Evolutionary conservation across 768 basidiomycete genomes (phyloP), one percentile per base, ranked within the genome.

Genomic region (Lactarius indigo): DNA sequence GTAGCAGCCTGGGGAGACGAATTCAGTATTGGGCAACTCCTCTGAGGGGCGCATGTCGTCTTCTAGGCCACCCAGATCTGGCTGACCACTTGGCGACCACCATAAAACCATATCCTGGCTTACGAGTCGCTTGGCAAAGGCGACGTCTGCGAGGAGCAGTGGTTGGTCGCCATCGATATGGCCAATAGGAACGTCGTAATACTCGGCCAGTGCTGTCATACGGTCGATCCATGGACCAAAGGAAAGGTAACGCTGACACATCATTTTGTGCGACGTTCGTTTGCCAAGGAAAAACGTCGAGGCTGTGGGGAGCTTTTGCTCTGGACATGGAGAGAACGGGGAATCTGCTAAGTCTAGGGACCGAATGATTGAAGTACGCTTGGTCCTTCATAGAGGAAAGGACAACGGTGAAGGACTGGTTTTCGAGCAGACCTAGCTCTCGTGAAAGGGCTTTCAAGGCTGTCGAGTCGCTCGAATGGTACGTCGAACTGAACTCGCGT

Each of bases 41-140:
- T 93, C 91, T 1, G 83, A 78, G 1, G 87, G 85, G 56, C 89
- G 83, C 61, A 83, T 84, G 76, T 98, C 96, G 57, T 93, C 87
- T 74, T 99, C 95, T 59, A 89, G 84, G 4, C 97, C 97, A 39
- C 97, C 97, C 0, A 98, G 82, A 77, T 99, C 97, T 3, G 97
- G 96, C 23, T 85, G 84, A 35, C 92, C 87, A 4, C 89, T 86
- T 2, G 90, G 84, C 10, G 97, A 96, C 97, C 97, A 99, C 97
- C 97, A 99, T 3, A 99, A 80, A 3, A 98, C 81, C 73, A 92
- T 87, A 72, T 98, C 97, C 69, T 98, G 93, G 57, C 89, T 87
- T 35, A 89, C 79, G 61, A 98, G 78, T 50, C 92, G 86, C 7
- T 96, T 87, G 2, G 97, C 92, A 72, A 98, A 97, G 69, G 87